Conservation (phyloP, 768 basidiomycete genomes). For the Chalciporus pseudorubinellus region DNA sequence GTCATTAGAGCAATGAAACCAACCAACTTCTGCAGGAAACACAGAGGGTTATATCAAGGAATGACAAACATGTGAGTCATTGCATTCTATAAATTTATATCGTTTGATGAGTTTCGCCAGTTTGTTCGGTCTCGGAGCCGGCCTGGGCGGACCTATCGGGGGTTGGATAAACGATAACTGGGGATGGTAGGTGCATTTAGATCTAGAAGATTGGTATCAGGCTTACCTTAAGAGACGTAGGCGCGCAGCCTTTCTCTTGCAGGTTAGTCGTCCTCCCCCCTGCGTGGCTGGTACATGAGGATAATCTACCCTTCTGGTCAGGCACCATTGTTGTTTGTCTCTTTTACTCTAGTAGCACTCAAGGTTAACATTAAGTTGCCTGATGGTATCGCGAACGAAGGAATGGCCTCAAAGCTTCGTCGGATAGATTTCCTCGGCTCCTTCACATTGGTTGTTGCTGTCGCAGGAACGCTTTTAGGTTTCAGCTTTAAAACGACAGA, state of each 20-base stretch:
- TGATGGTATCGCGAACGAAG: constrained; percentile 58
- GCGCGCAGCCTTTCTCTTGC: constrained; percentile 83
- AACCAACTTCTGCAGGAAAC: constrained; percentile 50
- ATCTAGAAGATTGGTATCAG: background rate
- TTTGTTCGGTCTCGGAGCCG: constrained; percentile 80
- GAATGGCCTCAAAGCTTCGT: constrained; percentile 58
- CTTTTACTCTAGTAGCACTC: constrained; percentile 64
- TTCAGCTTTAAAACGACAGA: constrained; percentile 77
- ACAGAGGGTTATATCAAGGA: constrained; percentile 89
- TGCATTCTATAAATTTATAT: background rate
- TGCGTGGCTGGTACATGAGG: background rate
- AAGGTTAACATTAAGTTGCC: constrained; percentile 81
- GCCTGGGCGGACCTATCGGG: constrained; percentile 75
- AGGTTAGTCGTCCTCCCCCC: constrained; percentile 45
- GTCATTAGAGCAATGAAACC: constrained; percentile 3
- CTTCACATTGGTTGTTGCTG: constrained; percentile 68
- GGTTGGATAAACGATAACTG: constrained; percentile 84
- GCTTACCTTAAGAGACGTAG: constrained; percentile 39
- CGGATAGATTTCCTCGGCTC: constrained; percentile 87
- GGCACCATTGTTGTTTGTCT: constrained; percentile 74
- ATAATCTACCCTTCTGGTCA: constrained; percentile 34
- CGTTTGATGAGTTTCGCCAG: constrained; percentile 37
- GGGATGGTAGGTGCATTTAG: constrained; percentile 63
- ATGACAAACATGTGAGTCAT: constrained; percentile 76
- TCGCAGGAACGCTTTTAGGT: constrained; percentile 73